A percentile compares a stretch with the other conserved stretches of the same genome.
Conservation (phyloP, 352 stramenopile species). For the Halophytophthora polymorphica region DNA sequence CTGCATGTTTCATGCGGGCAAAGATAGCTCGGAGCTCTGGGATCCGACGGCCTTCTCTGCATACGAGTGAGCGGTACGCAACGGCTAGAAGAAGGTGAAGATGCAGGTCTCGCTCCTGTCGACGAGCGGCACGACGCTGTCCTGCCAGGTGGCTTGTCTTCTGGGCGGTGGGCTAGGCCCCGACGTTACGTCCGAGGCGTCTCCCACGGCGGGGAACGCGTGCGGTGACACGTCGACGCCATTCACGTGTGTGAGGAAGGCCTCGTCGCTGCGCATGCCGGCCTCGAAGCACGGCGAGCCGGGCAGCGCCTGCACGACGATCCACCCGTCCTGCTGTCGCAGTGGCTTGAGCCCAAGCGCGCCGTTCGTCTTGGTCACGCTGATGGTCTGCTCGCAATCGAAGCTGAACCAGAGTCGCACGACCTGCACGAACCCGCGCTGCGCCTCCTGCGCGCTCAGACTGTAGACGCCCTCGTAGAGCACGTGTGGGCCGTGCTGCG, state of each 20-base stretch:
- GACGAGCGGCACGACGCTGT: conserved; percentile 71
- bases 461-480: conserved; percentile 68
- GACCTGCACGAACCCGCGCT: conserved; percentile 60
- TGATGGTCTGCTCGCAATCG: conserved; percentile 74
- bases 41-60: no score
- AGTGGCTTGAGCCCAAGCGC: conserved; percentile 65
- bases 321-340: conserved; percentile 73
- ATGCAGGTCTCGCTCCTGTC: conserved; percentile 75
- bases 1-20: no score
- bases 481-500: conserved; percentile 45
- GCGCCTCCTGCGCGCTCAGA: conserved; percentile 41
- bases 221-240: conserved; percentile 73
- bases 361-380: conserved; percentile 72
- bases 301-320: conserved; percentile 67
- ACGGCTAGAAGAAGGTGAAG: conserved; percentile 68
- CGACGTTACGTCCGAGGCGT: conserved; percentile 9
- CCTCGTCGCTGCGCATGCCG: conserved; percentile 67
- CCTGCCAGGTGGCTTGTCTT: conserved; percentile 60
- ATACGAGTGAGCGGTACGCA: no score
- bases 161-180: conserved; percentile 6
- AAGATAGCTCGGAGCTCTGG: no score
- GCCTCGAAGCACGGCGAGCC: conserved; percentile 66
- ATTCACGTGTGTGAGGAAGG: conserved; percentile 82
- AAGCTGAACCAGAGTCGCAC: conserved; percentile 82
- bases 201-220: conserved; percentile 56